A percentile compares a stretch with the other conserved stretches of the same genome.
These are phyloP conservation scores for Porogramme epimiltina DNA, from an alignment of 1,284 basidiomycete genomes.

Conservation along the genomic window DNA sequence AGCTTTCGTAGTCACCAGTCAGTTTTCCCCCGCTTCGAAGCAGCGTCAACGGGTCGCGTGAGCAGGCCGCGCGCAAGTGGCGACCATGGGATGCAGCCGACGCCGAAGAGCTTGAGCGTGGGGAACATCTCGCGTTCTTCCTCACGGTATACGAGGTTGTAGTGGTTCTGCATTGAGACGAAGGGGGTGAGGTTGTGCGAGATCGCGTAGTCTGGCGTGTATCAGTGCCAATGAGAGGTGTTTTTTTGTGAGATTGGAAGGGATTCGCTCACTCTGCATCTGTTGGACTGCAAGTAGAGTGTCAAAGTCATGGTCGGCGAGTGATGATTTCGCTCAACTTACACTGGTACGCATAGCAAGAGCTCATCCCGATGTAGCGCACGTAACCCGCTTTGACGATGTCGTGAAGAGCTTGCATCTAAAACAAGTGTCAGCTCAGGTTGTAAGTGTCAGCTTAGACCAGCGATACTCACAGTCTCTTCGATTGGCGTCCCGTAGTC, in stretches of 20 bases:
- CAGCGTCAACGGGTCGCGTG: not conserved
- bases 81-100: not conserved
- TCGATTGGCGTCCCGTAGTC: too few species aligned
- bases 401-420: too few species aligned
- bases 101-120: too few species aligned
- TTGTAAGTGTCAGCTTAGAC: slow-evolving; percentile 10
- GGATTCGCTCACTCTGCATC: not conserved
- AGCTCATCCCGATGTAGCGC: too few species aligned
- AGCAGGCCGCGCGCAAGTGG: not conserved
- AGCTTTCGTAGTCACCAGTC: too few species aligned
- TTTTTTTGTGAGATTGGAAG: too few species aligned
- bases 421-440: slow-evolving; percentile 36
- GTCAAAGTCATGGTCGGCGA: not conserved
- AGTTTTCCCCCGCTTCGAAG: too few species aligned
- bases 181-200: slow-evolving; percentile 46
- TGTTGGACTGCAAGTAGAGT: slow-evolving; percentile 35
- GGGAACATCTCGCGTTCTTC: too few species aligned
- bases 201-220: slow-evolving; percentile 35
- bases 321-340: slow-evolving; percentile 12
- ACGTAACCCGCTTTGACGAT: too few species aligned
- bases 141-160: not conserved
- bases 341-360: slow-evolving; percentile 50
- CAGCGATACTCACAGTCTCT: slow-evolving; percentile 15
- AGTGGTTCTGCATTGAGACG: slow-evolving; percentile 52
- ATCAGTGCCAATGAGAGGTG: too few species aligned